Evolutionary conservation across 495 filamentous ascomycete species (phyloP).

Genomic region (Annulohypoxylon bovei): DNA sequence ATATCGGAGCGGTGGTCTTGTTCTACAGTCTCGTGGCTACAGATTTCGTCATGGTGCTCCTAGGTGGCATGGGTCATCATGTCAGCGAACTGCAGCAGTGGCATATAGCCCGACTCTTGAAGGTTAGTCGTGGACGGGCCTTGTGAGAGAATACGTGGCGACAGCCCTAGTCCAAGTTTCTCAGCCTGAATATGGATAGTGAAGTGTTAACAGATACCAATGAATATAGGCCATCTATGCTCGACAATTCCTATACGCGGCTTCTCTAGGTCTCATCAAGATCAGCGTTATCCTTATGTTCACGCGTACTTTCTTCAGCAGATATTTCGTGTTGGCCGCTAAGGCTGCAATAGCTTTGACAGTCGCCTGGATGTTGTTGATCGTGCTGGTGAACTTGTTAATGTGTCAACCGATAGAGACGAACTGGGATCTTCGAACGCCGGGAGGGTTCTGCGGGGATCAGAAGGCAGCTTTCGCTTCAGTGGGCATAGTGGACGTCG

Average conservation of each 20-base stretch:
- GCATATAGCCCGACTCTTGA: conserved; percentile 35
- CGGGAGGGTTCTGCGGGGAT: conserved; percentile 21
- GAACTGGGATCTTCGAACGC: conserved; percentile 17
- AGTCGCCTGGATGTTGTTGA: conserved; percentile 27
- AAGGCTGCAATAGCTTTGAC: conserved; percentile 23
- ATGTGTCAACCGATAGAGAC: conserved; percentile 31
- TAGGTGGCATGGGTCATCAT: conserved; percentile 35
- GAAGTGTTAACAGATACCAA: not conserved
- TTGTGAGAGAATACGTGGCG: not conserved
- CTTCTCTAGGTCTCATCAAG: conserved; percentile 36
- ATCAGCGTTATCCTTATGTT: conserved; percentile 39
- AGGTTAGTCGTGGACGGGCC: conserved; percentile 21
- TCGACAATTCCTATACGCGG: conserved; percentile 30
- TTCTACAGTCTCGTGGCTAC: conserved; percentile 32
- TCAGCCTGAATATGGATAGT: not conserved
- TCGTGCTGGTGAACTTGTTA: conserved; percentile 22
- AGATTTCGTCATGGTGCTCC: conserved; percentile 31
- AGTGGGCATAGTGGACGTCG: conserved; percentile 34
- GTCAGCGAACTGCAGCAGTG: conserved; percentile 23
- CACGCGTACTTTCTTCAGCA: conserved; percentile 33
- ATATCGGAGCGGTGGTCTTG: conserved; percentile 27
- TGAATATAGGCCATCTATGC: conserved; percentile 26
- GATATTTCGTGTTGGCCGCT: conserved; percentile 13
- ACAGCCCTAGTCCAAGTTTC: not conserved
- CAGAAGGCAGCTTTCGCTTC: conserved; percentile 13